A percentile compares a stretch with the other conserved stretches of the same genome.
Conservation (phyloP, 2,329 filamentous ascomycete genomes). For the Mycosphaerella arachidis region DNA sequence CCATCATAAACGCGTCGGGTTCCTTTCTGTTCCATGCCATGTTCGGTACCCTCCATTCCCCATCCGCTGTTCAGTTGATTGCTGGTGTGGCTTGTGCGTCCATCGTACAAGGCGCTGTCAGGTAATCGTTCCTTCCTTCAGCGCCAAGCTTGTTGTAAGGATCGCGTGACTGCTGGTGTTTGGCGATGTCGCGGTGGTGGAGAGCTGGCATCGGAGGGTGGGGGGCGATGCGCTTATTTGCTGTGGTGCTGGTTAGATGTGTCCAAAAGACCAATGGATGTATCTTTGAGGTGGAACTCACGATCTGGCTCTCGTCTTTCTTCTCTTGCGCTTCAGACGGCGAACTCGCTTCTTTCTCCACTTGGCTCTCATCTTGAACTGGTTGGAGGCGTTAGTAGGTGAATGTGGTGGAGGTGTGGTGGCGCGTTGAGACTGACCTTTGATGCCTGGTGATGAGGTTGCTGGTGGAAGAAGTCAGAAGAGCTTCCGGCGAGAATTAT, state of each 20-base stretch:
- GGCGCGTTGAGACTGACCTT: background rate
- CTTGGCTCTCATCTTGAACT: conserved; percentile 77
- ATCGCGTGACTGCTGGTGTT: conserved; percentile 29
- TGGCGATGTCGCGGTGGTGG: conserved; percentile 20
- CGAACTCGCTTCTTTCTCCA: conserved; percentile 99
- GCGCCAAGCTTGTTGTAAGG: conserved; percentile 26
- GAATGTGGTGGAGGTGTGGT: background rate
- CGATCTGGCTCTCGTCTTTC: conserved; percentile 98
- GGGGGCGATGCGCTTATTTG: conserved; percentile 46
- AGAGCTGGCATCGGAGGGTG: conserved; percentile 12
- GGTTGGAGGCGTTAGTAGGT: conserved; percentile 9
- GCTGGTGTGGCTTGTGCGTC: conserved; percentile 17
- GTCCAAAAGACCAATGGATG: background rate
- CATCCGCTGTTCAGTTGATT: conserved; percentile 17
- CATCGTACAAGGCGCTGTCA: conserved; percentile 27
- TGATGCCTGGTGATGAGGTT: background rate
- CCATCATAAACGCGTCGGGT: conserved; percentile 11
- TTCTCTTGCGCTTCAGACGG: conserved; percentile 99
- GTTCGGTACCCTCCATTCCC: conserved; percentile 12
- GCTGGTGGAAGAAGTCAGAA: background rate
- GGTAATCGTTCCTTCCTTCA: conserved; percentile 34
- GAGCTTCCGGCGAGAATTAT: background rate
- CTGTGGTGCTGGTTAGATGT: conserved; percentile 18
- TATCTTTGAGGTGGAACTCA: conserved; percentile 50
- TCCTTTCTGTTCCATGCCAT: conserved; percentile 16